Percentiles rank a stretch among this genome's conserved stretches.
phyloP scores from a whole-genome alignment of 1,284 basidiomycete species.

The Ceratobasidium sp. region DNA sequence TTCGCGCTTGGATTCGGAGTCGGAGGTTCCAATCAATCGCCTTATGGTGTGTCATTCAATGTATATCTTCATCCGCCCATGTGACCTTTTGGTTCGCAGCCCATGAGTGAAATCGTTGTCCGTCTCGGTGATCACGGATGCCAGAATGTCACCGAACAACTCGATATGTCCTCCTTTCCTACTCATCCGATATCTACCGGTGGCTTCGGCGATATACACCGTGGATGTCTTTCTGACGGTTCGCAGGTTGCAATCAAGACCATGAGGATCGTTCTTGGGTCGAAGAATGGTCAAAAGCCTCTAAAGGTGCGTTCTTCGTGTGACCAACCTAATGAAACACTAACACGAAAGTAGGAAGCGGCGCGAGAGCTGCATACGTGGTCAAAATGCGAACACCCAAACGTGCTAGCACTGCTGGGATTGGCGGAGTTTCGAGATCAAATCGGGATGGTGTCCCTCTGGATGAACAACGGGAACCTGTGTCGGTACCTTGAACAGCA shows the following conservation, averaged over 20 bases:
- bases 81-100: too few species aligned
- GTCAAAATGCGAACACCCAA: slow-evolving; percentile 16
- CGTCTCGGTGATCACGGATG: slow-evolving; percentile 17
- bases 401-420: not conserved
- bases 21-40: not conserved
- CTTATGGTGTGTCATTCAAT: too few species aligned
- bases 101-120: not conserved
- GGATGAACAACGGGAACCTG: slow-evolving; percentile 7
- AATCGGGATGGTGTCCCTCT: slow-evolving; percentile 10
- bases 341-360: too few species aligned
- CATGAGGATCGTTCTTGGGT: not conserved
- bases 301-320: not conserved
- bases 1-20: too few species aligned
- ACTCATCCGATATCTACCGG: not conserved
- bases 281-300: not conserved
- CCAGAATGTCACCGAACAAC: not conserved
- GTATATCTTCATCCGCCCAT: too few species aligned
- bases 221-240: not conserved
- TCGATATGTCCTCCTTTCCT: not conserved
- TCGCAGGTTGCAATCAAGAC: slow-evolving; percentile 14
- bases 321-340: too few species aligned
- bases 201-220: slow-evolving; percentile 11
- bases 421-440: not conserved
- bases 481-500: not conserved
- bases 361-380: slow-evolving; percentile 10